A percentile compares a stretch with the other conserved stretches of the same genome.
These are phyloP conservation scores for Amylocarpus encephaloides DNA, from an alignment of 2,329 filamentous ascomycete species.

Conservation along the genomic window DNA sequence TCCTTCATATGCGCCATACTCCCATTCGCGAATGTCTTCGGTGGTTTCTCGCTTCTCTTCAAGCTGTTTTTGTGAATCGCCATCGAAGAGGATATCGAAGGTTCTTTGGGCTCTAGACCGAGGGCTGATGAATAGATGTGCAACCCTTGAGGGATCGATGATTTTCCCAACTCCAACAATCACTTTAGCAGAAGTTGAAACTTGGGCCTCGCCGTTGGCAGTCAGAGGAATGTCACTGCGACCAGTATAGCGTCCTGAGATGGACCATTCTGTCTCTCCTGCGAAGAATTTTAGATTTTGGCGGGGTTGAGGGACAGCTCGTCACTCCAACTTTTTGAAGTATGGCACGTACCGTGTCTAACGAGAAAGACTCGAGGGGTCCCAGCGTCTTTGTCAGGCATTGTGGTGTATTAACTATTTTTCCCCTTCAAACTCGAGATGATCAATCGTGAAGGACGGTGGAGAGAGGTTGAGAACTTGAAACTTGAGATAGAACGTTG, in stretches of 20 bases:
- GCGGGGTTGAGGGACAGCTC: background rate
- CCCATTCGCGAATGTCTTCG: conserved; percentile 44
- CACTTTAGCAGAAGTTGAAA: conserved; percentile 35
- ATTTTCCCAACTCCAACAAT: conserved; percentile 42
- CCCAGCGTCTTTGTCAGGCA: conserved; percentile 33
- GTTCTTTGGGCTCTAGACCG: conserved; percentile 41
- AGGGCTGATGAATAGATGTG: conserved; percentile 41
- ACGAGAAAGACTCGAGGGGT: conserved; percentile 37
- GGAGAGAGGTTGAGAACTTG: no score
- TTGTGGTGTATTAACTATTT: conserved; percentile 12
- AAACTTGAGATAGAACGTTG: no score
- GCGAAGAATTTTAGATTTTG: conserved; percentile 8
- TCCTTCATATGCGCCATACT: conserved; percentile 46
- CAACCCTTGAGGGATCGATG: conserved; percentile 41
- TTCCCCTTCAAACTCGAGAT: no score
- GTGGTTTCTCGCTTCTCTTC: conserved; percentile 31
- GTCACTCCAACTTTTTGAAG: background rate
- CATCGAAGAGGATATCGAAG: conserved; percentile 39
- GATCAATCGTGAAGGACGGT: no score
- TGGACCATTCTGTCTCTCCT: conserved; percentile 44
- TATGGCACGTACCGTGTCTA: conserved; percentile 32
- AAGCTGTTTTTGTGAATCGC: conserved; percentile 17
- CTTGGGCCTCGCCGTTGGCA: conserved; percentile 36
- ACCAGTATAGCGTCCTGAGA: conserved; percentile 41
- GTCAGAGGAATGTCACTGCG: conserved; percentile 37